These are phyloP conservation scores for Gossypium mustelinum DNA, from an alignment of 345 rosid species.

Conservation along the genomic window DNA sequence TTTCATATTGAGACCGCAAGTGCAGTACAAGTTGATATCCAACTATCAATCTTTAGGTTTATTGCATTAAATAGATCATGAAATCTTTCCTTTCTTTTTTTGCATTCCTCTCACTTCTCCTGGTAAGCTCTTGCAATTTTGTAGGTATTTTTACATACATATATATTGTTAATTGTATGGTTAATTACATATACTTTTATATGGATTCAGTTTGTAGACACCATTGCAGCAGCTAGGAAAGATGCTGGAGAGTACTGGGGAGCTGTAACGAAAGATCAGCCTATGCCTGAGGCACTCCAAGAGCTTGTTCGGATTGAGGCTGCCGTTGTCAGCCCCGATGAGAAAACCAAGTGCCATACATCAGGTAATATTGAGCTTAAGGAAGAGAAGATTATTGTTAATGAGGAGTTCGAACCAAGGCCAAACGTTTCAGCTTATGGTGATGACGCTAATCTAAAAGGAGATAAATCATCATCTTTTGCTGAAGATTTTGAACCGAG, in stretches of 20 bases:
- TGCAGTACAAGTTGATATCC: neutral
- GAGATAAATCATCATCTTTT: neutral
- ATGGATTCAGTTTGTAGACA: constrained; percentile 12
- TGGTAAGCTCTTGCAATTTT: constrained; percentile 6
- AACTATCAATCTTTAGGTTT: neutral
- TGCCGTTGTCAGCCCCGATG: neutral
- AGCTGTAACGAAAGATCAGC: constrained; percentile 22
- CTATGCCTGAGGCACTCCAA: constrained; percentile 23
- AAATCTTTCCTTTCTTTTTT: neutral
- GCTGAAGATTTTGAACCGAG: constrained; percentile 16
- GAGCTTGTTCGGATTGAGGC: constrained; percentile 11
- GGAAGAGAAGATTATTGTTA: neutral
- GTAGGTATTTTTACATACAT: neutral
- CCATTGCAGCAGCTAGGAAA: constrained; percentile 20
- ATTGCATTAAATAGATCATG: neutral
- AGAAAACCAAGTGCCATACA: constrained; percentile 3
- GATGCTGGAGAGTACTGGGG: constrained; percentile 32
- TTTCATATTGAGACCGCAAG: neutral
- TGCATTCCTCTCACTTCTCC: neutral
- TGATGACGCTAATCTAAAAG: neutral
- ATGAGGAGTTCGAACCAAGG: constrained; percentile 13
- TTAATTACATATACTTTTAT: neutral
- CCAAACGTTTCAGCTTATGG: constrained; percentile 7
- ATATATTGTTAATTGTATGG: neutral
- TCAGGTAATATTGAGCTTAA: neutral